phyloP scores from a whole-genome alignment of 441 rosid genomes.

The Adansonia gregorii region DNA sequence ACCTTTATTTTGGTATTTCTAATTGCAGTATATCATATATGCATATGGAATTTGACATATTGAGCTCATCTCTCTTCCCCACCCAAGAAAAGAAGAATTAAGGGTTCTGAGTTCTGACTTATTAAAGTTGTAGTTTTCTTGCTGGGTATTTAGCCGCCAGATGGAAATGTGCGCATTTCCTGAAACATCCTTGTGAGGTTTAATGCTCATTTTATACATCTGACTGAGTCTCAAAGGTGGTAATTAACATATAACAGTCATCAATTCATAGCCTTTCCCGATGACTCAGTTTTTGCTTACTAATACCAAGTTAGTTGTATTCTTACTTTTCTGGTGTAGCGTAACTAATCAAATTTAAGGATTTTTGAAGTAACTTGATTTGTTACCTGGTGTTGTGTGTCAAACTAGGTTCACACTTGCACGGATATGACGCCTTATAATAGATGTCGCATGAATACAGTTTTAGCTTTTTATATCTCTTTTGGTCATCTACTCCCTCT shows the following conservation, averaged over 20 bases:
- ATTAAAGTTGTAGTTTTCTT: background rate
- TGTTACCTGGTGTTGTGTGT: background rate
- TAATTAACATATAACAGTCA: slow-evolving; percentile 12
- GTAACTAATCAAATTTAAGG: background rate
- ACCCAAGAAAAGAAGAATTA: background rate
- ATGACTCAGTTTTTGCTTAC: background rate
- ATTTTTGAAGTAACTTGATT: background rate
- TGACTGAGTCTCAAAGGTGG: slow-evolving; percentile 9
- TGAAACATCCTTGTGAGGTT: background rate
- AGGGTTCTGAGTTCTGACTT: background rate
- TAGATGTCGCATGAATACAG: background rate
- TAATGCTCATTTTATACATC: background rate
- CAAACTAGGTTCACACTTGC: background rate
- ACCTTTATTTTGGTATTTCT: background rate
- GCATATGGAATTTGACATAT: background rate
- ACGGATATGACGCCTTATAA: background rate
- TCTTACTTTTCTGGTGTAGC: background rate
- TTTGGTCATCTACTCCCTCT: slow-evolving; percentile 7
- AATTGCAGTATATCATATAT: background rate
- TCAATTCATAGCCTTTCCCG: background rate
- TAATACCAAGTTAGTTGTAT: background rate
- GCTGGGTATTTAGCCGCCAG: background rate
- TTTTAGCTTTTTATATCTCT: background rate
- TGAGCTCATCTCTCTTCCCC: background rate
- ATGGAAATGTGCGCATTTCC: background rate